Evolutionary conservation across 129 eudicot genomes (phyloP).

Genomic region (Tanacetum coccineum): DNA sequence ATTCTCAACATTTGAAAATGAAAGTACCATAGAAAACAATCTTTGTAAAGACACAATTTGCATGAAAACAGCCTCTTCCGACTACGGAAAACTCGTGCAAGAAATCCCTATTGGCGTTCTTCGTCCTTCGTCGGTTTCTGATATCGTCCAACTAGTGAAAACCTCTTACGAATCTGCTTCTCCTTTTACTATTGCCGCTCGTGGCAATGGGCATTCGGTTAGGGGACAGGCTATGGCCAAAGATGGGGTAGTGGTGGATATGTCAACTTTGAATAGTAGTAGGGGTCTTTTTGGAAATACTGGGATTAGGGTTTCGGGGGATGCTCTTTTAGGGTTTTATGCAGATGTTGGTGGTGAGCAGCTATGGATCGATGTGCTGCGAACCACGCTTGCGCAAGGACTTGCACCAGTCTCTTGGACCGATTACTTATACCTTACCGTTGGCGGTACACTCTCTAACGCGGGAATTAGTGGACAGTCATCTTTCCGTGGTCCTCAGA

Average conservation of each 20-base stretch:
- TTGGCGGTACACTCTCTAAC: slow-evolving; percentile 38
- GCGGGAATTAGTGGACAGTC: slow-evolving; percentile 36
- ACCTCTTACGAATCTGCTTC: slow-evolving; percentile 16
- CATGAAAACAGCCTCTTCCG: slow-evolving; percentile 31
- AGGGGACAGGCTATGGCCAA: slow-evolving; percentile 39
- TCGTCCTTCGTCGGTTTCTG: slow-evolving; percentile 25
- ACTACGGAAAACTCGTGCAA: slow-evolving; percentile 25
- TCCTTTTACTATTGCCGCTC: slow-evolving; percentile 23
- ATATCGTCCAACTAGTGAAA: slow-evolving; percentile 20
- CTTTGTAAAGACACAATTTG: slow-evolving; percentile 24
- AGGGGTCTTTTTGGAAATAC: neutral
- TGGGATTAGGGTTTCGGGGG: slow-evolving; percentile 32
- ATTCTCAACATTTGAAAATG: slow-evolving; percentile 1
- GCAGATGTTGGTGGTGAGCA: slow-evolving; percentile 44
- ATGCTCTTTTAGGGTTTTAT: slow-evolving; percentile 31
- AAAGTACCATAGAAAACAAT: neutral
- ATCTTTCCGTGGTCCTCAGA: slow-evolving; percentile 36
- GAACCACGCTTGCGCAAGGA: slow-evolving; percentile 29
- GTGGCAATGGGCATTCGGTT: slow-evolving; percentile 38
- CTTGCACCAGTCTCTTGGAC: slow-evolving; percentile 40
- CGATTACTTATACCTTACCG: slow-evolving; percentile 34
- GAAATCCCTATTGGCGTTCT: slow-evolving; percentile 30
- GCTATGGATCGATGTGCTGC: slow-evolving; percentile 34
- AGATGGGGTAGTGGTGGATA: slow-evolving; percentile 38
- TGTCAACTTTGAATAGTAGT: slow-evolving; percentile 20